These are phyloP conservation scores for Colletotrichum cereale DNA, from an alignment of 2,329 filamentous ascomycete genomes.

Conservation along the genomic window DNA sequence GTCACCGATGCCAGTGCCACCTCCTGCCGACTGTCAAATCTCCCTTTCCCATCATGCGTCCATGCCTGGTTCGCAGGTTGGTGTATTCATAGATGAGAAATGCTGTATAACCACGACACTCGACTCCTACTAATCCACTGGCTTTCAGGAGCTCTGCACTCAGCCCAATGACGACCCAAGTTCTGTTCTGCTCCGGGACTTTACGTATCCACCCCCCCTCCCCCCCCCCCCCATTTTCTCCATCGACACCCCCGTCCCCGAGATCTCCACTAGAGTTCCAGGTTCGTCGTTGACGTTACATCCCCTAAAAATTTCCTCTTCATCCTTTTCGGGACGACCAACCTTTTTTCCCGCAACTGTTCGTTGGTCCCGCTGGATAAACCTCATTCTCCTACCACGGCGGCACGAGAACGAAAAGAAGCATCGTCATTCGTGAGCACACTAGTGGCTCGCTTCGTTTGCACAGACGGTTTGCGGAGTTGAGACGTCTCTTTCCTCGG, in stretches of 20 bases:
- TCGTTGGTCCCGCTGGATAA: neutral
- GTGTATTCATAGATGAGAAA: neutral
- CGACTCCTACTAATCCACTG: slow-evolving; percentile 8
- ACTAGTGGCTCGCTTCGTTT: slow-evolving; percentile 5
- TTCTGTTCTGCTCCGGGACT: neutral
- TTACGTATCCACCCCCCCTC: slow-evolving; percentile 16
- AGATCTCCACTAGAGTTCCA: slow-evolving; percentile 36
- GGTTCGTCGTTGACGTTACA: slow-evolving; percentile 41
- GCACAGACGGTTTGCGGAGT: slow-evolving; percentile 4
- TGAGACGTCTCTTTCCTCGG: slow-evolving; percentile 7
- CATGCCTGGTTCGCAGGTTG: slow-evolving; percentile 4
- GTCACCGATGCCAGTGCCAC: slow-evolving; percentile 33
- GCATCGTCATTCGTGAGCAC: neutral
- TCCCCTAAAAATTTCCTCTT: slow-evolving; percentile 36
- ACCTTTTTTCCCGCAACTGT: slow-evolving; percentile 19
- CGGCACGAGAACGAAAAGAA: neutral
- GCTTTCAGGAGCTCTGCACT: slow-evolving; percentile 10
- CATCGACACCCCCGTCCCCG: slow-evolving; percentile 2
- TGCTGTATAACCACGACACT: slow-evolving; percentile 10
- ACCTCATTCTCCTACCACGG: neutral
- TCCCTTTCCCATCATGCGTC: slow-evolving; percentile 29
- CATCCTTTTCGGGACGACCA: slow-evolving; percentile 29
- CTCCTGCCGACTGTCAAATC: slow-evolving; percentile 33
- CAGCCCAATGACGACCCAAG: neutral
- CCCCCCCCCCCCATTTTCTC: slow-evolving; percentile 2